Evolutionary conservation across 2,329 filamentous ascomycete genomes (phyloP).

Genomic region (Fusarium neocosmosporiellum): DNA sequence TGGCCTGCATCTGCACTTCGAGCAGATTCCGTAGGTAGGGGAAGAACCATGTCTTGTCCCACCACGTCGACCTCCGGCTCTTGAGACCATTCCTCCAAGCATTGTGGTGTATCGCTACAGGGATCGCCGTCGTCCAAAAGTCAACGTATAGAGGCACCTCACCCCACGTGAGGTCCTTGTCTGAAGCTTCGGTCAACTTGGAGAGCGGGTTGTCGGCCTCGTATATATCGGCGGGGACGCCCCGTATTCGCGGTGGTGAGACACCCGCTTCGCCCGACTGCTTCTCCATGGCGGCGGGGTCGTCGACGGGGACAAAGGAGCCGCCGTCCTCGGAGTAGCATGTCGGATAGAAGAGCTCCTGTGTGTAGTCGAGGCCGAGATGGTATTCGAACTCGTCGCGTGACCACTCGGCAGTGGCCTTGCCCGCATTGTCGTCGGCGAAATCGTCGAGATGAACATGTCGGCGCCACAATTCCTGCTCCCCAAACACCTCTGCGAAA

Average conservation of each 20-base stretch:
- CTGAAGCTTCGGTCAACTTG: constrained; percentile 5
- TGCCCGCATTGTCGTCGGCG: constrained; percentile 21
- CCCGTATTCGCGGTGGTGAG: constrained; percentile 35
- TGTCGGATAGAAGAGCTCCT: constrained; percentile 46
- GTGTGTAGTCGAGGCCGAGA: constrained; percentile 44
- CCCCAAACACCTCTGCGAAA: constrained; percentile 47
- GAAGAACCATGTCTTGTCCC: constrained; percentile 44
- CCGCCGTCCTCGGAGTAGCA: constrained; percentile 44
- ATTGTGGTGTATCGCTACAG: constrained; percentile 43
- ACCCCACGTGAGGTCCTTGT: constrained; percentile 26
- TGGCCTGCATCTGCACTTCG: constrained; percentile 29
- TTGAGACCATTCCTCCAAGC: constrained; percentile 42
- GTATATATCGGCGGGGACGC: constrained; percentile 38
- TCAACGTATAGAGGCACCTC: constrained; percentile 37
- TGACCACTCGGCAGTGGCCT: constrained; percentile 20
- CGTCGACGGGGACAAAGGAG: constrained; percentile 36
- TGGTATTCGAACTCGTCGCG: constrained; percentile 41
- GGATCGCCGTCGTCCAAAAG: constrained; percentile 39
- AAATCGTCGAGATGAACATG: constrained; percentile 24
- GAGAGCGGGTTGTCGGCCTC: constrained; percentile 25
- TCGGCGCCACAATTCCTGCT: constrained; percentile 41
- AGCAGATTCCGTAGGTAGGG: constrained; percentile 37
- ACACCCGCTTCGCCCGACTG: constrained; percentile 36
- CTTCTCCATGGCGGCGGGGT: constrained; percentile 24
- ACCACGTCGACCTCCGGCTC: constrained; percentile 35